phyloP scores from a whole-genome alignment of 805 yeast genomes.

The Jamesozyma hellenica region DNA sequence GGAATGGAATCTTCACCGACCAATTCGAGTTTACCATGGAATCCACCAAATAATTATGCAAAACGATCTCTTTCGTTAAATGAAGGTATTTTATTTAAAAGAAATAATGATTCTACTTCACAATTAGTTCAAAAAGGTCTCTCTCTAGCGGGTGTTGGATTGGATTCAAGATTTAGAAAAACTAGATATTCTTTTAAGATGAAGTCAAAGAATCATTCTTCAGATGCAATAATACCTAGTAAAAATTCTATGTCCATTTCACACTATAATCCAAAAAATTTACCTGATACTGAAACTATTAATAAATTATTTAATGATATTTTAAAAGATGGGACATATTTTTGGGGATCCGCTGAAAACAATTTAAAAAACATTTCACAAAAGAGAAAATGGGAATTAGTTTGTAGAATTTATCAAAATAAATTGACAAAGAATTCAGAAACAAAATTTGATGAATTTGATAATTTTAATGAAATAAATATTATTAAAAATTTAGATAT shows the following conservation, averaged over 20 bases:
- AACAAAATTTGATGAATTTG: neutral
- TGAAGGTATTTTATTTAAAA: neutral
- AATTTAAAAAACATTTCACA: slow-evolving; percentile 16
- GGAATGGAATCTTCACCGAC: neutral
- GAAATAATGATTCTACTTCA: neutral
- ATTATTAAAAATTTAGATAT: neutral
- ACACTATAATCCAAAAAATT: slow-evolving; percentile 6
- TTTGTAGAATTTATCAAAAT: slow-evolving; percentile 16
- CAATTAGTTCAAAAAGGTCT: slow-evolving; percentile 13
- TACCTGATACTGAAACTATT: slow-evolving; percentile 16
- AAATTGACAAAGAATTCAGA: neutral
- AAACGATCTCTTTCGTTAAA: slow-evolving; percentile 5
- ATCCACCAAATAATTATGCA: slow-evolving; percentile 1
- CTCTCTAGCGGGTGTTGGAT: slow-evolving; percentile 14
- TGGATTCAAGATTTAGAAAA: neutral
- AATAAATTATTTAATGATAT: slow-evolving; percentile 16
- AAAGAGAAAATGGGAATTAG: slow-evolving; percentile 25
- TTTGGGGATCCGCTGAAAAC: slow-evolving; percentile 21
- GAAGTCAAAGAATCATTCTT: slow-evolving; percentile 10
- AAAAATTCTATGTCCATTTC: neutral
- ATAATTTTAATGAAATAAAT: neutral
- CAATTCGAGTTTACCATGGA: neutral
- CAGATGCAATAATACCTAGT: slow-evolving; percentile 5
- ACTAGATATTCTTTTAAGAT: slow-evolving; percentile 5
- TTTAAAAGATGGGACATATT: slow-evolving; percentile 18